A percentile compares a stretch with the other conserved stretches of the same genome.
These are phyloP conservation scores for Amoeboaphelidium protococcarum DNA, from an alignment of 371 early-diverging fungal genomes.

Conservation along the genomic window DNA sequence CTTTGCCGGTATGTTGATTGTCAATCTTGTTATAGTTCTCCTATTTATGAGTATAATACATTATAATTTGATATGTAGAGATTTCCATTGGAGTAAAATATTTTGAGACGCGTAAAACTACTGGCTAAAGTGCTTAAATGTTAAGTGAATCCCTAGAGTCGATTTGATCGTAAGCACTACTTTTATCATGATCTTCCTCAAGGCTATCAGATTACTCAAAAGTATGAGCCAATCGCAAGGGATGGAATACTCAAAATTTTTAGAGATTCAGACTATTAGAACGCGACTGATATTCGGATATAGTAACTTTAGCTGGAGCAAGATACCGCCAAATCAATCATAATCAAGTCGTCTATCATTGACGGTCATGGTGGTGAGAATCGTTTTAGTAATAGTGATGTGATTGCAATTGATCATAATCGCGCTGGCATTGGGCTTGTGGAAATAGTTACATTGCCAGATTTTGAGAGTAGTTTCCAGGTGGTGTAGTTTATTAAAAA, in stretches of 20 bases:
- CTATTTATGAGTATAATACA: neutral
- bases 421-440: slow-evolving; percentile 58
- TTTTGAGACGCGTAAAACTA: slow-evolving; percentile 32
- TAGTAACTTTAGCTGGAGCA: slow-evolving; percentile 72
- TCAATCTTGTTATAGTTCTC: neutral
- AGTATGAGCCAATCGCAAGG: slow-evolving; percentile 33
- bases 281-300: slow-evolving; percentile 26
- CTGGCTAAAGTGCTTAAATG: slow-evolving; percentile 40
- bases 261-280: slow-evolving; percentile 22
- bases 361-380: slow-evolving; percentile 56
- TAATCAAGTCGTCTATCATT: neutral
- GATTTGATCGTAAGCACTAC: slow-evolving; percentile 81
- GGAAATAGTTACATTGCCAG: slow-evolving; percentile 73
- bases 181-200: slow-evolving; percentile 71
- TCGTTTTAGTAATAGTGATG: slow-evolving; percentile 25
- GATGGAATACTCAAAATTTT: slow-evolving; percentile 25
- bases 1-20: slow-evolving; percentile 19
- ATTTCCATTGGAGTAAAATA: slow-evolving; percentile 22
- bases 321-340: slow-evolving; percentile 5
- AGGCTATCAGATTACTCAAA: slow-evolving; percentile 84
- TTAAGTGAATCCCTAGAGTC: slow-evolving; percentile 27
- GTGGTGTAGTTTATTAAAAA: slow-evolving; percentile 47
- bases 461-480: slow-evolving; percentile 39
- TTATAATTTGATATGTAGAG: neutral
- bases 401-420: slow-evolving; percentile 50